Evolutionary conservation across 1,139 yeast species (phyloP), one percentile per base, ranked within the genome.

Genomic region (Kurtzmaniella natalensis): DNA sequence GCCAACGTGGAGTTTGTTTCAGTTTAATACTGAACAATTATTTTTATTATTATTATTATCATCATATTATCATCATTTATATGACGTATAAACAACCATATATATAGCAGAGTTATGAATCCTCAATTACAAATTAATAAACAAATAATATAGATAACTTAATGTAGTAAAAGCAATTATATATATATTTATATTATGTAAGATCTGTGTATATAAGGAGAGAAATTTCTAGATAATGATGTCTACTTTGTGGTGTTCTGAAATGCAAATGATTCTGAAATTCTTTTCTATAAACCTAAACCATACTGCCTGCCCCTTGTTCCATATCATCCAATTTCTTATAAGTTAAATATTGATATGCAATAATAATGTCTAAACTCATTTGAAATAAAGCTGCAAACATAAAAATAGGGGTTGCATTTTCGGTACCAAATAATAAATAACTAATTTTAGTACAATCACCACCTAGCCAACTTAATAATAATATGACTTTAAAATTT

Each of bases 381-480:
- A 85, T 84, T 61, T 88, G 96, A 52, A 87, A 81, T 28, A 82
- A 58, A 0, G 92, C 95, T 40, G 94, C 94, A 37, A 80, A 49
- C 25, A 85, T 67, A 53, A 88, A 88, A 28, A 87, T 72, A 5
- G 65, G 48, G 7, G 92, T 80, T 18, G 85, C 76, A 44, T 81
- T 72, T 36, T 71, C 71, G 1, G 94, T 83, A 8, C 94, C 94
- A 53, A 70, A 81, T 10, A 82, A 47, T 38, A 87, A 66, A 53
- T 84, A 87, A 33, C 80, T 64, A 25, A 88, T 71, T 53, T 88
- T 88, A 25, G 87, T 74, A 30, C 81, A 62, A 58, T 88, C 96
- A 34, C 96, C 96, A 40, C 92, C 81, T 7, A 88, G 63, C 96
- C 96, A 88, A 47, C 92, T 81, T 20, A 86, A 61, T 31, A 88